These are phyloP conservation scores for Epichloe aotearoae DNA, from an alignment of 2,329 filamentous ascomycete species.

Conservation along the genomic window DNA sequence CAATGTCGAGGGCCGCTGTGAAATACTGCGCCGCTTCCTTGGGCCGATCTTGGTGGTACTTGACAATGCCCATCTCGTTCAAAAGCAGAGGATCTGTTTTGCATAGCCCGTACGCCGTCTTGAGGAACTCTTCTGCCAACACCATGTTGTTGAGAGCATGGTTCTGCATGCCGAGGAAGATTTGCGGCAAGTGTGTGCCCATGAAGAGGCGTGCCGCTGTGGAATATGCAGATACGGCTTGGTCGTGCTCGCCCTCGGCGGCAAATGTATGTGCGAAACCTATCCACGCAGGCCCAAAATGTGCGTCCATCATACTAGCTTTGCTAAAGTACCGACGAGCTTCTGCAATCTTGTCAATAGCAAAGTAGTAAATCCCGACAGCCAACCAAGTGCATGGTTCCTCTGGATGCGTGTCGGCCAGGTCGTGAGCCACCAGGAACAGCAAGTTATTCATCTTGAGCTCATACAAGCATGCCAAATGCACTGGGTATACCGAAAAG, in stretches of 20 bases:
- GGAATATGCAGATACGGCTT: slow-evolving; percentile 94
- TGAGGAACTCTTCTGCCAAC: slow-evolving; percentile 86
- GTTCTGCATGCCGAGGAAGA: slow-evolving; percentile 98
- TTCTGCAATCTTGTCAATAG: slow-evolving; percentile 80
- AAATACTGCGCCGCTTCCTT: slow-evolving; percentile 68
- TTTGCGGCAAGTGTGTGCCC: slow-evolving; percentile 87
- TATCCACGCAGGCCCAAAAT: slow-evolving; percentile 96
- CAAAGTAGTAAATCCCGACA: slow-evolving; percentile 88
- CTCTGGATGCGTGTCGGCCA: slow-evolving; percentile 82
- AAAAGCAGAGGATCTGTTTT: slow-evolving; percentile 77
- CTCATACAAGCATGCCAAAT: slow-evolving; percentile 83
- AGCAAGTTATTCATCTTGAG: slow-evolving; percentile 75
- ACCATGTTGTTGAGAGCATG: slow-evolving; percentile 90
- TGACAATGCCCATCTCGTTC: slow-evolving; percentile 93
- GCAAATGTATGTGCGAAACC: slow-evolving; percentile 98
- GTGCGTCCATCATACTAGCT: slow-evolving; percentile 91
- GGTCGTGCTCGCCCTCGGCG: slow-evolving; percentile 93
- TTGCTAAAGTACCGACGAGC: slow-evolving; percentile 94
- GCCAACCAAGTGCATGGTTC: slow-evolving; percentile 90
- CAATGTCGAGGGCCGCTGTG: slow-evolving; percentile 60
- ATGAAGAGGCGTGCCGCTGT: slow-evolving; percentile 92
- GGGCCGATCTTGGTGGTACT: slow-evolving; percentile 77
- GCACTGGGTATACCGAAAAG: slow-evolving; percentile 76
- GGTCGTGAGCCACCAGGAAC: slow-evolving; percentile 82
- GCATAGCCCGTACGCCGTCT: slow-evolving; percentile 73